Evolutionary conservation across 164 flowering plant species (phyloP).

Genomic region (Aristolochia fimbriata): DNA sequence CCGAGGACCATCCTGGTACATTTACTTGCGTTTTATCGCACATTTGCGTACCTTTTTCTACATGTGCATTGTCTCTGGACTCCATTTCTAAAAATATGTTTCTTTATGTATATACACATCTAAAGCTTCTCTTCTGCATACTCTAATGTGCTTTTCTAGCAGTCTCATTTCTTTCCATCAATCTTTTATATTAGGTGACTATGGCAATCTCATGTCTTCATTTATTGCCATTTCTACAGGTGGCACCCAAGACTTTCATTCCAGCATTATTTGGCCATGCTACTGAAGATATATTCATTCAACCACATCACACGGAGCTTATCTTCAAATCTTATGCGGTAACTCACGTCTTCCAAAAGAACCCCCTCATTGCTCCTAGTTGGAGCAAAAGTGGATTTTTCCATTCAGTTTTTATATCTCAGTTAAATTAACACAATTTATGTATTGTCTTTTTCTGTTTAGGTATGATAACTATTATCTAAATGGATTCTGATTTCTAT

Average conservation of each 20-base stretch:
- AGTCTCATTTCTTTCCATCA: neutral
- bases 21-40: no score
- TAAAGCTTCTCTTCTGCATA: no score
- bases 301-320: conserved; percentile 77
- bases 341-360: conserved; percentile 10
- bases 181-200: neutral
- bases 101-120: no score
- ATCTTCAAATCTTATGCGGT: conserved; percentile 77
- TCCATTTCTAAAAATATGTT: no score
- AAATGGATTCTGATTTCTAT: neutral
- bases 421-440: no score
- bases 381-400: neutral
- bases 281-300: conserved; percentile 69
- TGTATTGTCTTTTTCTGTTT: no score
- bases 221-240: conserved; percentile 32
- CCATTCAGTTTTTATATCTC: no score
- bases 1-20: no score
- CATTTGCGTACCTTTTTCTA: no score
- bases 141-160: neutral
- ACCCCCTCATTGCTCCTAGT: neutral
- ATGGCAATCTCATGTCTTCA: neutral
- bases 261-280: conserved; percentile 96
- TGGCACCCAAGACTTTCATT: conserved; percentile 70
- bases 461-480: no score
- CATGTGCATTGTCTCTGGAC: no score